phyloP scores from a whole-genome alignment of 371 early-diverging fungal species.

The Rhizopus delemar region DNA sequence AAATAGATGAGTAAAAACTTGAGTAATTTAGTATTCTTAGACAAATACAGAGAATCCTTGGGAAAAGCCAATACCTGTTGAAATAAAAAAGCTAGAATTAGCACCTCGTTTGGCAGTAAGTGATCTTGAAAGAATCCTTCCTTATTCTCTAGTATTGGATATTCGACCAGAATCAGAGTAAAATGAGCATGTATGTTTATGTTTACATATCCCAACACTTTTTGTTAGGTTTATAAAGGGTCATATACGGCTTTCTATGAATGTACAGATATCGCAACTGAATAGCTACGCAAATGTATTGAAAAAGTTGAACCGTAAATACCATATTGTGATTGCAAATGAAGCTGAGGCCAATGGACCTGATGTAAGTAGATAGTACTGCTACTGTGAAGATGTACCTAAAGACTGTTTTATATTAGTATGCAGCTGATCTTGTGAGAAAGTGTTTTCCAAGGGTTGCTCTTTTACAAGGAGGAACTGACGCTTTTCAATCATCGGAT shows the following conservation, averaged over 20 bases:
- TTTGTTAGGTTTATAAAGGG: constrained; percentile 53
- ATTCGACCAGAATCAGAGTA: constrained; percentile 64
- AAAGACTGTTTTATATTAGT: constrained; percentile 24
- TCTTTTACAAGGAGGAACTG: constrained; percentile 60
- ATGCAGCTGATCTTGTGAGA: constrained; percentile 55
- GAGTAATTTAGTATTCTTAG: neutral
- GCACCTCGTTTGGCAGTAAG: constrained; percentile 58
- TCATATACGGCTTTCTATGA: constrained; percentile 62
- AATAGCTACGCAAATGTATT: constrained; percentile 49
- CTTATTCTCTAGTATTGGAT: constrained; percentile 60
- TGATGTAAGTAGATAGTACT: constrained; percentile 40
- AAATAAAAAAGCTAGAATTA: constrained; percentile 56
- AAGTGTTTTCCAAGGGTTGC: constrained; percentile 52
- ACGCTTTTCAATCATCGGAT: constrained; percentile 42
- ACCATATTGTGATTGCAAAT: constrained; percentile 58
- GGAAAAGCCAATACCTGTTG: constrained; percentile 58
- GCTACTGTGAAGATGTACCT: neutral
- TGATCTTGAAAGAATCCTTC: constrained; percentile 54
- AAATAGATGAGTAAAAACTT: neutral
- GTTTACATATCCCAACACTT: neutral
- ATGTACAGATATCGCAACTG: constrained; percentile 51
- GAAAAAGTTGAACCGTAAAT: constrained; percentile 58
- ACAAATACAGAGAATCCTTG: constrained; percentile 33
- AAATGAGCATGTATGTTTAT: constrained; percentile 7
- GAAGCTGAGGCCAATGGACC: constrained; percentile 47